phyloP scores from a whole-genome alignment of 2,329 filamentous ascomycete species.

The Penicillium sp. region DNA sequence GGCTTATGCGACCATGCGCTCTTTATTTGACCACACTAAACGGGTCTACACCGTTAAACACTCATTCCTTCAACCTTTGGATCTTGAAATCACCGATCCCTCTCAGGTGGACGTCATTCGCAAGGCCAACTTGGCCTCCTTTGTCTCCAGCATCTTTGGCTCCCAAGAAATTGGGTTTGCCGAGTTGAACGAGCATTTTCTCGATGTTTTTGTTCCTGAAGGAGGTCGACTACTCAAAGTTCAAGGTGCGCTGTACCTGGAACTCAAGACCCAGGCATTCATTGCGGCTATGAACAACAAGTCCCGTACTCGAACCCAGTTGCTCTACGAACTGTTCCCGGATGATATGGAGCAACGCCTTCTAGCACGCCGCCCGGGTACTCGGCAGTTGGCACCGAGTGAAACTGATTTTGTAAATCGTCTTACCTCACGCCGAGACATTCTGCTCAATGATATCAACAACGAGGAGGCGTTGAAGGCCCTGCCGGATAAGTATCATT shows the following conservation, averaged over 20 bases:
- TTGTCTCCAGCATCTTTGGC: slow-evolving; percentile 62
- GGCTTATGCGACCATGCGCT: slow-evolving; percentile 61
- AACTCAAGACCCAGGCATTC: slow-evolving; percentile 66
- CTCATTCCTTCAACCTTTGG: slow-evolving; percentile 55
- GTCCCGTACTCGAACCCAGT: slow-evolving; percentile 54
- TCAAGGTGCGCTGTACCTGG: slow-evolving; percentile 60
- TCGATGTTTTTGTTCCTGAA: slow-evolving; percentile 62
- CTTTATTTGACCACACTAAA: slow-evolving; percentile 62
- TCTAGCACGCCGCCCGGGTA: slow-evolving; percentile 54
- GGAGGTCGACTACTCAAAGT: slow-evolving; percentile 58
- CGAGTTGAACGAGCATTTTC: slow-evolving; percentile 61
- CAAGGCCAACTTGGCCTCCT: slow-evolving; percentile 64
- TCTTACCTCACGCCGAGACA: slow-evolving; percentile 54
- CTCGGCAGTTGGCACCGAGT: slow-evolving; percentile 54
- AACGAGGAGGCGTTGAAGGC: slow-evolving; percentile 49
- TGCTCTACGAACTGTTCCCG: slow-evolving; percentile 61
- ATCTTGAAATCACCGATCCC: slow-evolving; percentile 51
- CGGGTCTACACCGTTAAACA: slow-evolving; percentile 58
- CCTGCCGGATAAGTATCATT: slow-evolving; percentile 59
- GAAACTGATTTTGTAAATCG: slow-evolving; percentile 60
- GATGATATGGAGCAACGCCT: slow-evolving; percentile 55
- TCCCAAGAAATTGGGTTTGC: slow-evolving; percentile 63
- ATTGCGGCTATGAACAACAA: slow-evolving; percentile 59
- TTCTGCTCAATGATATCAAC: slow-evolving; percentile 55
- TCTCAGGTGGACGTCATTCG: slow-evolving; percentile 59